phyloP scores from a whole-genome alignment of 345 rosid genomes.

The Moricandia moricandioides region DNA sequence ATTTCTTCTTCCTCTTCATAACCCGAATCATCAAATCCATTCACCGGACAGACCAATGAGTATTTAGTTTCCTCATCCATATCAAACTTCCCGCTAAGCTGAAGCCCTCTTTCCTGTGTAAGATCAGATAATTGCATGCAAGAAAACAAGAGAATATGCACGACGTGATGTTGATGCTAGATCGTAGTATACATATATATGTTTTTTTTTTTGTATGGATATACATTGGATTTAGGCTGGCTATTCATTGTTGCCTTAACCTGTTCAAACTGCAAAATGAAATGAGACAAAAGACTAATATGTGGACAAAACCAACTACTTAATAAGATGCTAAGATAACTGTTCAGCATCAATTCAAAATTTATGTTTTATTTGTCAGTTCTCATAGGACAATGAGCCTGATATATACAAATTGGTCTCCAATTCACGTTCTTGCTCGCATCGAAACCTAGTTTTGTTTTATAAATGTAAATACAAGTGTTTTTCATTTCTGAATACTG shows the following conservation, averaged over 20 bases:
- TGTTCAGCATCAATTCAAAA: neutral
- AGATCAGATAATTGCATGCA: conserved; percentile 5
- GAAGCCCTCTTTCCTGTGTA: conserved; percentile 79
- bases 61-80: conserved; percentile 84
- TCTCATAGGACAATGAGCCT: too few species aligned
- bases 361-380: neutral
- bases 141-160: conserved; percentile 13
- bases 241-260: conserved; percentile 44
- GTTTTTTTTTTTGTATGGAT: conserved; percentile 46
- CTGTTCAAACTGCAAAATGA: conserved; percentile 11
- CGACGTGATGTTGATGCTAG: neutral
- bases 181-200: conserved; percentile 1
- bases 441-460: too few species aligned
- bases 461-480: too few species aligned
- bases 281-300: neutral
- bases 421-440: neutral
- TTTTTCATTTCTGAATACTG: too few species aligned
- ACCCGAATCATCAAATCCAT: conserved; percentile 58
- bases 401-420: neutral
- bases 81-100: conserved; percentile 58
- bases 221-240: conserved; percentile 71
- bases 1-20: conserved; percentile 67
- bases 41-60: conserved; percentile 68
- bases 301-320: neutral
- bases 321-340: neutral